phyloP scores from a whole-genome alignment of 2,329 filamentous ascomycete species.

The Huntiella abstrusa region DNA sequence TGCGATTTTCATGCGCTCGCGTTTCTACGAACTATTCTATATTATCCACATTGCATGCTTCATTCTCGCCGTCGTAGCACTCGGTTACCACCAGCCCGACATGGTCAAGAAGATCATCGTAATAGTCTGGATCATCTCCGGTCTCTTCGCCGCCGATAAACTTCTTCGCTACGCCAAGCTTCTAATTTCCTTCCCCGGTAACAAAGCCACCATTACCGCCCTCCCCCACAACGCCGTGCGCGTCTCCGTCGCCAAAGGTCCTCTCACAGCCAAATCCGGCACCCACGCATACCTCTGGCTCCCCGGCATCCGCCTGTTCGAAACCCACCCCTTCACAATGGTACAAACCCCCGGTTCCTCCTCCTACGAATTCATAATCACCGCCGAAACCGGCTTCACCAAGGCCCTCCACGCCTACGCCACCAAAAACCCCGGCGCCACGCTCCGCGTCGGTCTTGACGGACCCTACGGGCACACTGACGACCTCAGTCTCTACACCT shows the following conservation, averaged over 20 bases:
- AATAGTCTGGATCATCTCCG: slow-evolving; percentile 23
- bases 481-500: slow-evolving; percentile 31
- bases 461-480: slow-evolving; percentile 40
- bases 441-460: slow-evolving; percentile 33
- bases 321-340: slow-evolving; percentile 48
- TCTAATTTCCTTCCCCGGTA: slow-evolving; percentile 27
- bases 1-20: slow-evolving; percentile 25
- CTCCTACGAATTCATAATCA: slow-evolving; percentile 33
- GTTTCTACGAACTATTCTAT: slow-evolving; percentile 39
- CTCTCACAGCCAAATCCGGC: slow-evolving; percentile 28
- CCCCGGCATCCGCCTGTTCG: slow-evolving; percentile 33
- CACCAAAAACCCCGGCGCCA: slow-evolving; percentile 26
- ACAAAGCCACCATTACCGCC: slow-evolving; percentile 32
- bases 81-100: slow-evolving; percentile 33
- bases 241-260: slow-evolving; percentile 32
- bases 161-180: slow-evolving; percentile 27
- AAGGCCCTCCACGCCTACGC: slow-evolving; percentile 34
- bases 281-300: slow-evolving; percentile 48
- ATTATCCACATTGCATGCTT: slow-evolving; percentile 31
- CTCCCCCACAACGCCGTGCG: slow-evolving; percentile 35
- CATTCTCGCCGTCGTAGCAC: slow-evolving; percentile 26
- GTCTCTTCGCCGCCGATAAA: slow-evolving; percentile 33
- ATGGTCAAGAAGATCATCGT: slow-evolving; percentile 24
- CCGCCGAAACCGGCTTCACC: slow-evolving; percentile 40
- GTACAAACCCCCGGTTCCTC: slow-evolving; percentile 19